Conservation (phyloP, 2,329 filamentous ascomycete genomes). For the Pseudocercospora macadamiae region DNA sequence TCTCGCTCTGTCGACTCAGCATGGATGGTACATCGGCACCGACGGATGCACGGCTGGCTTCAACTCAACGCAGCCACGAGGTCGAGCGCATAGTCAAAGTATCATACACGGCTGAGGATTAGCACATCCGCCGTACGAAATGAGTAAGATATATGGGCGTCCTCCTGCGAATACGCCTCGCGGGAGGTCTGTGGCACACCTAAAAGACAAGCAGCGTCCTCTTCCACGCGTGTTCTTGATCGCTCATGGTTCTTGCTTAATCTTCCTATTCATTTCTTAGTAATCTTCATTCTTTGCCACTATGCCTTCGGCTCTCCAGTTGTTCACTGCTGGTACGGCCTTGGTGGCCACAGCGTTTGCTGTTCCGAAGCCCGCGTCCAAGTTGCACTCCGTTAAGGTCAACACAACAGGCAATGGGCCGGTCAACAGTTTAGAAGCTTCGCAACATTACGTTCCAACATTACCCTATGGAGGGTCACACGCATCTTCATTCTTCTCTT, state of each 20-base stretch:
- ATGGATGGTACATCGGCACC: neutral
- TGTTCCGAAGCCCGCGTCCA: constrained; percentile 1
- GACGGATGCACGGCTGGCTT: constrained; percentile 3
- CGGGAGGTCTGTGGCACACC: neutral
- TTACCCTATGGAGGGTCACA: constrained; percentile 20
- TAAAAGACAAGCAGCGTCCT: constrained; percentile 1
- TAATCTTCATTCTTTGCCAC: neutral
- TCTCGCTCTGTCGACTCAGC: neutral
- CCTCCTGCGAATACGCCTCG: too few relatives aligned
- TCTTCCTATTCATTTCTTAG: neutral
- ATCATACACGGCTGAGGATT: constrained; percentile 3
- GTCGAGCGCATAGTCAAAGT: neutral
- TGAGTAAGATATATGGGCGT: neutral
- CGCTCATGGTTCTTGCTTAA: neutral
- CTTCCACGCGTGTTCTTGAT: neutral
- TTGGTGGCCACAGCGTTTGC: constrained; percentile 4
- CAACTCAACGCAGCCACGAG: constrained; percentile 5
- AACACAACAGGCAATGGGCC: constrained; percentile 11
- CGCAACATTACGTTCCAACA: neutral
- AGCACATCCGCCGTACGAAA: neutral
- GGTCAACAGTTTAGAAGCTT: neutral
- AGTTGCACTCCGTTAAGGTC: neutral
- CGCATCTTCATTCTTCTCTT: constrained; percentile 16
- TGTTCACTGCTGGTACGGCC: neutral
- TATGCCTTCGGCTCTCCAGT: constrained; percentile 4